Conservation (phyloP, 1,284 basidiomycete genomes). For the Marasmius tenuissimus region DNA sequence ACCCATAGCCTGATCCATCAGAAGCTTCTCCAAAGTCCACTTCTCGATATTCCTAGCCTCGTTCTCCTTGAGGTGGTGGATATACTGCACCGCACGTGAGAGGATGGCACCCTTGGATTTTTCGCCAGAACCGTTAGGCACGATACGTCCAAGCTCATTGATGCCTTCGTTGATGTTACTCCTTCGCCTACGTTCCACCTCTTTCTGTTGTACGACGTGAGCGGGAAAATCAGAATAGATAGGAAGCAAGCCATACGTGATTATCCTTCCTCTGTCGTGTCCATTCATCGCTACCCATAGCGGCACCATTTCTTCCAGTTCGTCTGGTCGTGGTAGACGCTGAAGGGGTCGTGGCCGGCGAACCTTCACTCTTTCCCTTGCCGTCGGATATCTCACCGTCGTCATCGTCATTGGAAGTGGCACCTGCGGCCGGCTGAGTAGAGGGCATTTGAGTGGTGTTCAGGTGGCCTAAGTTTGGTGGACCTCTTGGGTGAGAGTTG, state of each 20-base stretch:
- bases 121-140: slow-evolving; percentile 85
- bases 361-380: slow-evolving; percentile 27
- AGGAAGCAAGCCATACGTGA: slow-evolving; percentile 48
- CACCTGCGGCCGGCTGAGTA: slow-evolving; percentile 23
- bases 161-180: slow-evolving; percentile 97
- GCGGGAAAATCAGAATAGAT: slow-evolving; percentile 4
- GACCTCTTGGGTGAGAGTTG: slow-evolving; percentile 72
- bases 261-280: slow-evolving; percentile 82
- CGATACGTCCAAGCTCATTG: slow-evolving; percentile 86
- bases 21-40: slow-evolving; percentile 91
- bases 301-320: slow-evolving; percentile 42
- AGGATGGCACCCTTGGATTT: slow-evolving; percentile 90
- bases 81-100: slow-evolving; percentile 83
- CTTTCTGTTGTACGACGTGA: slow-evolving; percentile 65
- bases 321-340: slow-evolving; percentile 33
- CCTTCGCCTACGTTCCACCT: slow-evolving; percentile 91
- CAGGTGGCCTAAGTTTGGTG: slow-evolving; percentile 63
- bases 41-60: slow-evolving; percentile 90
- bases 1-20: slow-evolving; percentile 91
- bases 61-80: slow-evolving; percentile 87
- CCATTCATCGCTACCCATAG: slow-evolving; percentile 79
- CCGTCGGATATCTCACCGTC: slow-evolving; percentile 31
- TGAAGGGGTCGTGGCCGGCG: slow-evolving; percentile 16
- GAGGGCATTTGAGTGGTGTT: slow-evolving; percentile 27
- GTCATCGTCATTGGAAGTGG: slow-evolving; percentile 20